phyloP scores from a whole-genome alignment of 495 filamentous ascomycete genomes.

The Aspergillus cavernicola region DNA sequence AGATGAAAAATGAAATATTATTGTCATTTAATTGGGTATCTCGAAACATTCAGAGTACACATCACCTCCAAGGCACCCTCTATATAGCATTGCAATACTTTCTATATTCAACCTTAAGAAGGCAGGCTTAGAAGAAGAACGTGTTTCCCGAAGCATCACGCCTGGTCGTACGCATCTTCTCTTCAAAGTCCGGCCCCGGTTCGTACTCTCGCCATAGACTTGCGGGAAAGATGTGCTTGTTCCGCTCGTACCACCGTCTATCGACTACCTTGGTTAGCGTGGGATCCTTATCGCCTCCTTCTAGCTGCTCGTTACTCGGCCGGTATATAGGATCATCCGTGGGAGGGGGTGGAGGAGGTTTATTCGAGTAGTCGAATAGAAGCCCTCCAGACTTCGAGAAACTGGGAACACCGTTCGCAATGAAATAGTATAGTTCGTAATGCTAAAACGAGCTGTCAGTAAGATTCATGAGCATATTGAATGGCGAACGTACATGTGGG shows the following conservation, averaged over 20 bases:
- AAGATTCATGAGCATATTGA: constrained; percentile 10
- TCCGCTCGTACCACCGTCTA: constrained; percentile 90
- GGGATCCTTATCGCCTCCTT: constrained; percentile 77
- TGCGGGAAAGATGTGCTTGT: constrained; percentile 97
- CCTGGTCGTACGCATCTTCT: constrained; percentile 58
- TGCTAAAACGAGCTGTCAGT: constrained; percentile 54
- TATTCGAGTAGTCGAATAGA: constrained; percentile 75
- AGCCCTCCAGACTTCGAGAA: constrained; percentile 49
- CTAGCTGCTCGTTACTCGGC: constrained; percentile 52
- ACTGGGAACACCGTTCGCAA: constrained; percentile 79
- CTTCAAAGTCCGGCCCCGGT: constrained; percentile 77
- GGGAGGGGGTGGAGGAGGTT: constrained; percentile 38
- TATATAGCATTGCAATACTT: constrained; percentile 8
- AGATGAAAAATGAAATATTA: no score
- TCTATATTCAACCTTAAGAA: constrained; percentile 1
- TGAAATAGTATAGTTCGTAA: constrained; percentile 95
- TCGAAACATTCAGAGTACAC: not conserved
- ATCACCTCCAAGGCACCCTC: constrained; percentile 3
- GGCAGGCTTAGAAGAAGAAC: constrained; percentile 73
- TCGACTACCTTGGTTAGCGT: constrained; percentile 92
- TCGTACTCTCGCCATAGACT: constrained; percentile 96
- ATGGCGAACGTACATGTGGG: constrained; percentile 69
- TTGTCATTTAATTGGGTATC: no score
- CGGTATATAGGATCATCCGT: constrained; percentile 45
- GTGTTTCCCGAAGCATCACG: constrained; percentile 85